Conservation (phyloP, 495 filamentous ascomycete genomes). For the Neurospora sp. region DNA sequence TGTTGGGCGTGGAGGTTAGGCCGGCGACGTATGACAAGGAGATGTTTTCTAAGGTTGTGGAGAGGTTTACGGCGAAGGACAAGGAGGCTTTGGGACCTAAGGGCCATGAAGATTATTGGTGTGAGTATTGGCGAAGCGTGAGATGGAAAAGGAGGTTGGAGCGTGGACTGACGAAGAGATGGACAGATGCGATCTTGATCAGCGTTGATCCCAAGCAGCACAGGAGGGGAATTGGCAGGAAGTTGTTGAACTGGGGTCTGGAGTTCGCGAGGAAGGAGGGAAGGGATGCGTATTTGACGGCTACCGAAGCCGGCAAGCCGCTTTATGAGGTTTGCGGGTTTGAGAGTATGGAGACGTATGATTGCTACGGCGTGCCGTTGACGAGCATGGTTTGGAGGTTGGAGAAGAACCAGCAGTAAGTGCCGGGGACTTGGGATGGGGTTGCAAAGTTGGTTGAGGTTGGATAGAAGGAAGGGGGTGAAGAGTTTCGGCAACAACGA, state of each 20-base stretch:
- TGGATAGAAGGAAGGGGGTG: too few species aligned
- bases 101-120: background rate
- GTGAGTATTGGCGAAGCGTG: background rate
- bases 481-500: background rate
- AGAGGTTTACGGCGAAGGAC: background rate
- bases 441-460: background rate
- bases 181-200: slow-evolving; percentile 12
- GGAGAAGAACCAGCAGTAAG: background rate
- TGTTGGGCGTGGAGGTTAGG: background rate
- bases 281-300: slow-evolving; percentile 8
- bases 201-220: slow-evolving; percentile 14
- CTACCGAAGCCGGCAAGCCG: slow-evolving; percentile 8
- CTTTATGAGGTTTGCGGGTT: slow-evolving; percentile 16
- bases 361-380: background rate
- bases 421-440: background rate
- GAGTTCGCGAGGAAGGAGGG: slow-evolving; percentile 6
- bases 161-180: slow-evolving; percentile 4
- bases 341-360: background rate
- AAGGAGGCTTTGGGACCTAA: background rate
- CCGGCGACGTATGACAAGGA: background rate
- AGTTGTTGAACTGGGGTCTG: slow-evolving; percentile 14
- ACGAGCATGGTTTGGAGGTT: background rate
- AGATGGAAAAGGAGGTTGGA: background rate
- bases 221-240: slow-evolving; percentile 16
- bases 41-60: background rate